phyloP scores from a whole-genome alignment of 2,329 filamentous ascomycete species.

The Pseudogymnoascus sp. region DNA sequence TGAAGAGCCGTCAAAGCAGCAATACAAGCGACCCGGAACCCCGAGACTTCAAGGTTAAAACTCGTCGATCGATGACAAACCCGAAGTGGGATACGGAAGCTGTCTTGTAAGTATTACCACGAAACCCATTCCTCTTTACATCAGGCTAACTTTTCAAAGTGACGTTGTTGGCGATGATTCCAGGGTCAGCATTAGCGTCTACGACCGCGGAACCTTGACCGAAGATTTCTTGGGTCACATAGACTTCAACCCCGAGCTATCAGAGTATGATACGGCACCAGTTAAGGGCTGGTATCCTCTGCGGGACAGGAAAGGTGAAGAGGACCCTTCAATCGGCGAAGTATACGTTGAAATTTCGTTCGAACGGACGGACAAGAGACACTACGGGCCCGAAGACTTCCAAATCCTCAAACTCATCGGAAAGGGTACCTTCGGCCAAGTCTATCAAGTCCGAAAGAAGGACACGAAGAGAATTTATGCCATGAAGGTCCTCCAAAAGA shows the following conservation, averaged over 20 bases:
- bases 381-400: conserved; percentile 92
- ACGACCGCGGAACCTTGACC: conserved; percentile 70
- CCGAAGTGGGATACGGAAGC: conserved; percentile 96
- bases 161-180: conserved; percentile 91
- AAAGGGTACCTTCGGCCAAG: conserved; percentile 96
- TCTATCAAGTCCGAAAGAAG: conserved; percentile 96
- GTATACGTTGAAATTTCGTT: conserved; percentile 82
- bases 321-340: conserved; percentile 75
- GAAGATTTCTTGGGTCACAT: conserved; percentile 92
- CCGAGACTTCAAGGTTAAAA: conserved; percentile 49
- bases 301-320: conserved; percentile 67
- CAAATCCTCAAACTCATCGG: conserved; percentile 93
- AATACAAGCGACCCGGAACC: conserved; percentile 74
- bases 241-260: conserved; percentile 64
- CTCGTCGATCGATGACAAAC: conserved; percentile 60
- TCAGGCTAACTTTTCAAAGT: conserved; percentile 40
- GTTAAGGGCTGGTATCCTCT: conserved; percentile 82
- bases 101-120: conserved; percentile 66
- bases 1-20: conserved; percentile 94
- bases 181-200: conserved; percentile 86
- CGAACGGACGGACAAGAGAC: conserved; percentile 79
- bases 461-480: conserved; percentile 94
- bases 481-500: conserved; percentile 99
- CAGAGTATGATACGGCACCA: conserved; percentile 59
- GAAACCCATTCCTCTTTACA: conserved; percentile 3